phyloP scores from a whole-genome alignment of 345 rosid genomes.

The Heritiera fomes region DNA sequence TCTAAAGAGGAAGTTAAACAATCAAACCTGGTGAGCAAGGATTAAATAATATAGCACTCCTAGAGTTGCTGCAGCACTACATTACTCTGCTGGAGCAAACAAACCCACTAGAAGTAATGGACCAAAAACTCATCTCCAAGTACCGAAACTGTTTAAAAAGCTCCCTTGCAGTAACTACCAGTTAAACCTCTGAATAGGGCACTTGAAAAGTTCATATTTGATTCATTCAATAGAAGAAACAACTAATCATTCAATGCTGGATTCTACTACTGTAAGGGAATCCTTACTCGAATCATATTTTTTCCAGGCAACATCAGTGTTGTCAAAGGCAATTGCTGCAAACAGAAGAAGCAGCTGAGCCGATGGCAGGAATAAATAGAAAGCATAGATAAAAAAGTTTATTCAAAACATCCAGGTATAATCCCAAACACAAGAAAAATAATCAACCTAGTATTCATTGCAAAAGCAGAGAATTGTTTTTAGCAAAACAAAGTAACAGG shows the following conservation, averaged over 20 bases:
- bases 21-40: constrained; percentile 59
- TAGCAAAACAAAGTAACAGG: neutral
- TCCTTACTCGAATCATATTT: constrained; percentile 64
- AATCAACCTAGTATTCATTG: neutral
- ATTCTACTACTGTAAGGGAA: constrained; percentile 13
- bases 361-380: neutral
- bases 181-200: constrained; percentile 40
- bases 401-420: neutral
- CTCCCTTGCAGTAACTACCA: constrained; percentile 60
- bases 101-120: constrained; percentile 68
- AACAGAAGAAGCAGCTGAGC: constrained; percentile 22
- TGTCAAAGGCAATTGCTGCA: constrained; percentile 68
- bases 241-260: neutral
- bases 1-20: neutral
- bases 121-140: constrained; percentile 46
- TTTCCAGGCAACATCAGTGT: constrained; percentile 66
- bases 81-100: constrained; percentile 59
- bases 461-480: neutral
- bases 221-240: constrained; percentile 21
- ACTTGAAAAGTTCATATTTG: constrained; percentile 25
- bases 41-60: constrained; percentile 46
- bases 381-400: neutral
- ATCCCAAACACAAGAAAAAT: neutral
- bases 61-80: constrained; percentile 67
- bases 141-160: constrained; percentile 60